A percentile compares a stretch with the other conserved stretches of the same genome.
Conservation (phyloP, 352 stramenopile species). For the Globisporangium paddicum region DNA sequence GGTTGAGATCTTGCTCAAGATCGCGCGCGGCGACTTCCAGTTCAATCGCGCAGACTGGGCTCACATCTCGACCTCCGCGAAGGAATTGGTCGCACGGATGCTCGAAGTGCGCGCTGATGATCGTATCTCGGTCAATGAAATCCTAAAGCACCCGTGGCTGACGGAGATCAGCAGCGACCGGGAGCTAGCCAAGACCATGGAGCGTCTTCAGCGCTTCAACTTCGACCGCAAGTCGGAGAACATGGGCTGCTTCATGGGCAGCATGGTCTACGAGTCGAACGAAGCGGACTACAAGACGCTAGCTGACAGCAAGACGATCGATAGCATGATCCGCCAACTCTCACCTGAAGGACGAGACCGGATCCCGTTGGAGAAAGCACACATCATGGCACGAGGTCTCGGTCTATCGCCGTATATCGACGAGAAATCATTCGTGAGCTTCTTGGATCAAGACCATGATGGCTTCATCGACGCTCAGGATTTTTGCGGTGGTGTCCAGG, state of each 20-base stretch:
- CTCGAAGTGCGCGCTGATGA: constrained; percentile 68
- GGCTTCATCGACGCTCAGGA: constrained; percentile 72
- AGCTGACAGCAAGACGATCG: constrained; percentile 51
- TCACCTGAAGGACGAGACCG: constrained; percentile 38
- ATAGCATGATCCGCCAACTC: constrained; percentile 63
- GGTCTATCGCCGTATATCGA: constrained; percentile 65
- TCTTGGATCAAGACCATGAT: constrained; percentile 63
- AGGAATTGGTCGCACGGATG: constrained; percentile 70
- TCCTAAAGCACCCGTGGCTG: constrained; percentile 67
- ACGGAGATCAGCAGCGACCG: constrained; percentile 19
- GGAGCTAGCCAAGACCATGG: constrained; percentile 30
- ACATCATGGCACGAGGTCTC: constrained; percentile 48
- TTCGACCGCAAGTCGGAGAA: constrained; percentile 76
- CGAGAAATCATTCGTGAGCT: constrained; percentile 49
- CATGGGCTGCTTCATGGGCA: constrained; percentile 61
- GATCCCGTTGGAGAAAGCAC: constrained; percentile 40
- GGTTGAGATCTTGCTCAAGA: constrained; percentile 76
- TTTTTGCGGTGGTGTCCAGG: constrained; percentile 57
- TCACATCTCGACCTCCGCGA: constrained; percentile 46
- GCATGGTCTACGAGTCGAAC: constrained; percentile 44
- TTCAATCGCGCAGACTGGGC: constrained; percentile 63
- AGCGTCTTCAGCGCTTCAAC: constrained; percentile 77
- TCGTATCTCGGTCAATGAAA: constrained; percentile 63
- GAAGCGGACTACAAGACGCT: constrained; percentile 56
- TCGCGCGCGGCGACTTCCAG: constrained; percentile 64